Evolutionary conservation across 768 basidiomycete genomes (phyloP).

Genomic region (Boletus patriciae): DNA sequence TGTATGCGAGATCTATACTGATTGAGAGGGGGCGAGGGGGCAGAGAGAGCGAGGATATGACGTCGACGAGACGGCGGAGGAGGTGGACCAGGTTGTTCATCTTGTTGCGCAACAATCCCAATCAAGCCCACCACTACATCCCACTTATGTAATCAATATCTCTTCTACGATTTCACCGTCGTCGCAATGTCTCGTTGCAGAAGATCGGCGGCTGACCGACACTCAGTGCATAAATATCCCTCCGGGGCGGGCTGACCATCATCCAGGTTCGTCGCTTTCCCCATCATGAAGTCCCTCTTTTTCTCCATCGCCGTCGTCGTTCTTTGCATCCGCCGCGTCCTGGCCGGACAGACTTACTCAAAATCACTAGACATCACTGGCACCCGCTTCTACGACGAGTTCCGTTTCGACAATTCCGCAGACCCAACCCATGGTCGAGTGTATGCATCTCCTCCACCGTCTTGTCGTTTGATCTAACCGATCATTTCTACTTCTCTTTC

Average conservation of each 20-base stretch:
- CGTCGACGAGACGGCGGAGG: slow-evolving; percentile 65
- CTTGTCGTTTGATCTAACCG: not conserved
- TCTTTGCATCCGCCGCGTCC: not conserved
- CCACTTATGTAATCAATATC: slow-evolving; percentile 12
- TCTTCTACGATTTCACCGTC: not conserved
- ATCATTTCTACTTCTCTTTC: not conserved
- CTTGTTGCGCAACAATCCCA: not conserved
- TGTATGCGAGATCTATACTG: not conserved
- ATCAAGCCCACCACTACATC: not conserved
- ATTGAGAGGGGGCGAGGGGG: no score
- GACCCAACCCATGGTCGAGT: slow-evolving; percentile 72
- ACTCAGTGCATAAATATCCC: not conserved
- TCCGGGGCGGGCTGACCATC: not conserved
- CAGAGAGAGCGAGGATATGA: slow-evolving; percentile 62
- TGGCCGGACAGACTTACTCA: slow-evolving; percentile 7
- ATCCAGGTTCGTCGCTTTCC: slow-evolving; percentile 7
- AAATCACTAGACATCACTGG: slow-evolving; percentile 46
- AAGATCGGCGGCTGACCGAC: slow-evolving; percentile 7
- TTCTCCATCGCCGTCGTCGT: not conserved
- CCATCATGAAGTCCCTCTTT: slow-evolving; percentile 6
- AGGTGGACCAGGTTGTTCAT: slow-evolving; percentile 58
- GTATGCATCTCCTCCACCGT: slow-evolving; percentile 36
- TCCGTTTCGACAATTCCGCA: slow-evolving; percentile 46
- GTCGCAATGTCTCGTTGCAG: not conserved
- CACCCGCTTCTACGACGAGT: slow-evolving; percentile 47